Evolutionary conservation across 2,329 filamentous ascomycete genomes (phyloP).

Genomic region (Lizonia empirigonia): DNA sequence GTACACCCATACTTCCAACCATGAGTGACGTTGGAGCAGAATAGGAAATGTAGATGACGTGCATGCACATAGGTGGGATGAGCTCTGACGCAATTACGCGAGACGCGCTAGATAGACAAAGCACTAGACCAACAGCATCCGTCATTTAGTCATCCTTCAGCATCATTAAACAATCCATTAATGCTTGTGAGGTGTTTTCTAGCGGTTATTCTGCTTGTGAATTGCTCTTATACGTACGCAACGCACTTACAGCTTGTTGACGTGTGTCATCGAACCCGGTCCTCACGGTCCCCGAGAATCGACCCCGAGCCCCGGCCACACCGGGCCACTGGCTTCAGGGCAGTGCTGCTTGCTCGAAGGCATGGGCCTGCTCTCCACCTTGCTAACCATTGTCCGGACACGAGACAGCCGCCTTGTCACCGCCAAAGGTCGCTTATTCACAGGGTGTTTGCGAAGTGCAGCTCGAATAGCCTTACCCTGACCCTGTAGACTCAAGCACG

Average conservation of each 20-base stretch:
- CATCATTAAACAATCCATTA: neutral
- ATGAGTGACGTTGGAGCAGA: neutral
- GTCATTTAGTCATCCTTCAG: neutral
- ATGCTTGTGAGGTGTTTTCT: neutral
- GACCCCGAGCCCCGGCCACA: constrained; percentile 9
- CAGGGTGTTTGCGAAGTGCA: neutral
- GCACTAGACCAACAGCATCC: neutral
- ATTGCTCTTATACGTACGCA: neutral
- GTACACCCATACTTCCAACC: constrained; percentile 19
- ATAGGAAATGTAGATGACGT: neutral
- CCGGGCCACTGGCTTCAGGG: constrained; percentile 8
- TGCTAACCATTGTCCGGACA: constrained; percentile 1
- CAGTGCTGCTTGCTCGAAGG: neutral
- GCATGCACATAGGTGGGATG: constrained; percentile 1
- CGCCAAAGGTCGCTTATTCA: neutral
- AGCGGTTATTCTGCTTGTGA: neutral
- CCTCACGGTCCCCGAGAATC: constrained; percentile 9
- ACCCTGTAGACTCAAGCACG: too few relatives aligned
- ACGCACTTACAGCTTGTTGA: neutral
- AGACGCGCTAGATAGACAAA: constrained; percentile 5
- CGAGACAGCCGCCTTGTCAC: neutral
- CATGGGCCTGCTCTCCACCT: constrained; percentile 7
- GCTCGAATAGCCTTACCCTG: neutral
- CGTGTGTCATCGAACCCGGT: neutral
- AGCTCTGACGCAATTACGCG: constrained; percentile 9